Evolutionary conservation across 2,329 filamentous ascomycete genomes (phyloP).

Genomic region (Curvularia verruculosa): DNA sequence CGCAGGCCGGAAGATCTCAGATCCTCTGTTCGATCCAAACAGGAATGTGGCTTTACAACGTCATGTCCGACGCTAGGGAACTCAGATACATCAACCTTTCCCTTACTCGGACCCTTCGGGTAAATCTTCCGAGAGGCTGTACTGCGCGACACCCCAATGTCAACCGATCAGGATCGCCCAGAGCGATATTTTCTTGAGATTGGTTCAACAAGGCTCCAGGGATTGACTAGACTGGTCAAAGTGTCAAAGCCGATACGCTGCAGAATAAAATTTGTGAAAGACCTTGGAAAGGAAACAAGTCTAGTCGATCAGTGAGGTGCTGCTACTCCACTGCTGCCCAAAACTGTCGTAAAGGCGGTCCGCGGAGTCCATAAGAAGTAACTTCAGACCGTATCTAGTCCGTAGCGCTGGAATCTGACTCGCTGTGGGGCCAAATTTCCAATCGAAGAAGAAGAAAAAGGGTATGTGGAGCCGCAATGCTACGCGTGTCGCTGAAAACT

Average conservation of each 20-base stretch:
- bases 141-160: background rate
- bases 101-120: background rate
- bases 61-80: background rate
- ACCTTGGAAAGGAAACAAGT: background rate
- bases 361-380: background rate
- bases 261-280: background rate
- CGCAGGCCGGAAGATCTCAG: background rate
- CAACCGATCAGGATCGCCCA: background rate
- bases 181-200: too few relatives aligned
- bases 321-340: too few relatives aligned
- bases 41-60: background rate
- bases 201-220: too few relatives aligned
- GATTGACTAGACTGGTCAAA: background rate
- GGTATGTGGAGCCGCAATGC: background rate
- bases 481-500: background rate
- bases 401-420: background rate
- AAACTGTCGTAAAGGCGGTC: too few relatives aligned
- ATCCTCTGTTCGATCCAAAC: background rate
- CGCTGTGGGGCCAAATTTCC: background rate
- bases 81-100: background rate
- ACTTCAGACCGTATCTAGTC: background rate
- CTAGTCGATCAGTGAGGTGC: too few relatives aligned
- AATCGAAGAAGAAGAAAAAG: background rate
- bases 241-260: background rate
- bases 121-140: background rate